phyloP scores from a whole-genome alignment of 352 stramenopile genomes.

The Vaucheria bursata region DNA sequence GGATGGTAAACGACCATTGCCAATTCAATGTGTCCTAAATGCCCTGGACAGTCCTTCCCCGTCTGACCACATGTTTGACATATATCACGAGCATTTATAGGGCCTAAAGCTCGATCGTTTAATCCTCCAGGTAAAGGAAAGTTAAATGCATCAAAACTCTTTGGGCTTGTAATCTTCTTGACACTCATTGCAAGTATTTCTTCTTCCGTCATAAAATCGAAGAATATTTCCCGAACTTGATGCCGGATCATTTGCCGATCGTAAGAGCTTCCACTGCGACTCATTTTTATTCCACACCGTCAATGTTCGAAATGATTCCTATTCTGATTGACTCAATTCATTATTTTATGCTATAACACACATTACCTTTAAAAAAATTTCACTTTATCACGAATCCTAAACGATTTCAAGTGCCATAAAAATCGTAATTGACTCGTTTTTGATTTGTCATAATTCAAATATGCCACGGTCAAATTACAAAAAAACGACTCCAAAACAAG shows the following conservation, averaged over 20 bases:
- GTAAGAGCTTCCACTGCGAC: too few relatives aligned
- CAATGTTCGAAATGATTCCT: too few relatives aligned
- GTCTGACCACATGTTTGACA: conserved; percentile 91
- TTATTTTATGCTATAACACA: too few relatives aligned
- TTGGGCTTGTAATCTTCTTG: conserved; percentile 86
- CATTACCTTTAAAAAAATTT: too few relatives aligned
- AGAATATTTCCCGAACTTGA: conserved; percentile 77
- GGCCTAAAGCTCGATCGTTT: conserved; percentile 90
- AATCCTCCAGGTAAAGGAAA: conserved; percentile 85
- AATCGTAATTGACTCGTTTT: too few relatives aligned
- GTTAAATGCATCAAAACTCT: conserved; percentile 87
- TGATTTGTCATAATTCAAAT: too few relatives aligned
- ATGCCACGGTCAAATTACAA: too few relatives aligned
- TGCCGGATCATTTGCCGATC: conserved; percentile 48
- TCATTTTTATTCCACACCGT: too few relatives aligned
- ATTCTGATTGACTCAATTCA: too few relatives aligned
- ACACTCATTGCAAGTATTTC: conserved; percentile 91
- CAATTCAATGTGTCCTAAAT: conserved; percentile 94
- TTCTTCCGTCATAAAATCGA: conserved; percentile 93
- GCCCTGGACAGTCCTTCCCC: conserved; percentile 88
- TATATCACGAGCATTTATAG: conserved; percentile 73
- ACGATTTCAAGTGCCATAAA: too few relatives aligned
- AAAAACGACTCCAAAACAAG: too few relatives aligned
- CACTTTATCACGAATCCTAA: too few relatives aligned
- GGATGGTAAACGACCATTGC: conserved; percentile 82